Percentiles rank a stretch among this genome's conserved stretches.
phyloP scores from a whole-genome alignment of 2,329 filamentous ascomycete species.

The Cryphonectria radicalis region DNA sequence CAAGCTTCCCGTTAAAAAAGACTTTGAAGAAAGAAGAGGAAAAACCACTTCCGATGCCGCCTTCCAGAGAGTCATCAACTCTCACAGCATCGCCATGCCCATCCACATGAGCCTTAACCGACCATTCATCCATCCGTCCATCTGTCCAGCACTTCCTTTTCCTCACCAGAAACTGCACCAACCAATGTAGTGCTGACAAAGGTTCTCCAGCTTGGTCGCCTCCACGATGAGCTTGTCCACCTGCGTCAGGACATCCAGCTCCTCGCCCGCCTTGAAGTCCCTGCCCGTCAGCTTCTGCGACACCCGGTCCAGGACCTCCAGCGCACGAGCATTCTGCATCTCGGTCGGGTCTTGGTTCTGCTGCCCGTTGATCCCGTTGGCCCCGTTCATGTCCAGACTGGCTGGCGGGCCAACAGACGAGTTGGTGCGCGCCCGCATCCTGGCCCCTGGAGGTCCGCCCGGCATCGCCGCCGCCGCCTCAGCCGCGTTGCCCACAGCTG shows the following conservation, averaged over 20 bases:
- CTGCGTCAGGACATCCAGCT: constrained; percentile 83
- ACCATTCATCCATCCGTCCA: not conserved
- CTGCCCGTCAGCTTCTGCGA: constrained; percentile 94
- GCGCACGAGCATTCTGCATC: constrained; percentile 87
- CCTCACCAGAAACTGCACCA: constrained; percentile 97
- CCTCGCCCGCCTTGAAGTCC: constrained; percentile 86
- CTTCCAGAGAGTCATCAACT: not conserved
- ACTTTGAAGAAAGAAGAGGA: not conserved
- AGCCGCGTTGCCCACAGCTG: constrained; percentile 35
- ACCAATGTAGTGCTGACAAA: constrained; percentile 98
- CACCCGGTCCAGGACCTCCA: constrained; percentile 90
- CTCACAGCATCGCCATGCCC: not conserved
- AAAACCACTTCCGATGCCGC: not conserved
- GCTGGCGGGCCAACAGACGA: constrained; percentile 49
- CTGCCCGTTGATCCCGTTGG: constrained; percentile 42
- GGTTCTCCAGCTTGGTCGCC: constrained; percentile 94
- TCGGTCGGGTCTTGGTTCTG: constrained; percentile 59
- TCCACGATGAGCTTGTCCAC: constrained; percentile 94
- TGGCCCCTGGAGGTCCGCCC: constrained; percentile 52
- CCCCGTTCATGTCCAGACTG: constrained; percentile 41
- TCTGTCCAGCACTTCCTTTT: not conserved
- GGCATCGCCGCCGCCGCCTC: constrained; percentile 41
- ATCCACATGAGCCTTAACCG: not conserved
- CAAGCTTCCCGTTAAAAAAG: not conserved
- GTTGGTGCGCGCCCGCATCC: constrained; percentile 63